A percentile compares a stretch with the other conserved stretches of the same genome.
Evolutionary conservation across 768 basidiomycete species (phyloP).

Genomic region (Coprinopsis sp.): DNA sequence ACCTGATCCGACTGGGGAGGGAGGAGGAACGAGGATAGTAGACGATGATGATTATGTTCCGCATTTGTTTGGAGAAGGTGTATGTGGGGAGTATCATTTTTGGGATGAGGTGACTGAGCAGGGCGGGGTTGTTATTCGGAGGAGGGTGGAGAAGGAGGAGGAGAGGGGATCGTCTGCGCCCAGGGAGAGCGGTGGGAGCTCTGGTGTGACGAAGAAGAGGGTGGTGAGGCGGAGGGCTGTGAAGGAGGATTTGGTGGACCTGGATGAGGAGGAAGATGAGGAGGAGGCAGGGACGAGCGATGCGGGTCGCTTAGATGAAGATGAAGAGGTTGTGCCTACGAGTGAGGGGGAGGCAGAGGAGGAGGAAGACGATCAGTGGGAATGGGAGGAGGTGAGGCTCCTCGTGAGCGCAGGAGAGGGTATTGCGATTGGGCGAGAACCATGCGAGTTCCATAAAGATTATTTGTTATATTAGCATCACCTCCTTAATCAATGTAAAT

Average conservation of each 20-base stretch:
- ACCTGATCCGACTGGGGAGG: neutral
- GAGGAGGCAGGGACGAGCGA: too few relatives aligned
- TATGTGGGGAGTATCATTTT: slow-evolving; percentile 60
- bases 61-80: slow-evolving; percentile 62
- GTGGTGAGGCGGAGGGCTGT: slow-evolving; percentile 21
- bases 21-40: slow-evolving; percentile 29
- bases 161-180: too few relatives aligned
- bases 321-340: slow-evolving; percentile 20
- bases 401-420: slow-evolving; percentile 41
- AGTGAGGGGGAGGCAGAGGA: slow-evolving; percentile 8
- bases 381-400: slow-evolving; percentile 24
- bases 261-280: slow-evolving; percentile 13
- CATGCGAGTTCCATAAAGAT: slow-evolving; percentile 58
- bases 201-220: slow-evolving; percentile 11
- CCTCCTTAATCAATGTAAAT: too few relatives aligned
- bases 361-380: slow-evolving; percentile 23
- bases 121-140: slow-evolving; percentile 42
- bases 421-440: slow-evolving; percentile 52
- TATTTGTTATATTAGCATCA: slow-evolving; percentile 12
- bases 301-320: too few relatives aligned
- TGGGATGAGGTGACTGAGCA: slow-evolving; percentile 54
- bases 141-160: slow-evolving; percentile 26
- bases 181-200: slow-evolving; percentile 17
- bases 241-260: slow-evolving; percentile 19
- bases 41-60: slow-evolving; percentile 69